Evolutionary conservation across 306 rosid genomes (phyloP).

Genomic region (Fragaria vesca): DNA sequence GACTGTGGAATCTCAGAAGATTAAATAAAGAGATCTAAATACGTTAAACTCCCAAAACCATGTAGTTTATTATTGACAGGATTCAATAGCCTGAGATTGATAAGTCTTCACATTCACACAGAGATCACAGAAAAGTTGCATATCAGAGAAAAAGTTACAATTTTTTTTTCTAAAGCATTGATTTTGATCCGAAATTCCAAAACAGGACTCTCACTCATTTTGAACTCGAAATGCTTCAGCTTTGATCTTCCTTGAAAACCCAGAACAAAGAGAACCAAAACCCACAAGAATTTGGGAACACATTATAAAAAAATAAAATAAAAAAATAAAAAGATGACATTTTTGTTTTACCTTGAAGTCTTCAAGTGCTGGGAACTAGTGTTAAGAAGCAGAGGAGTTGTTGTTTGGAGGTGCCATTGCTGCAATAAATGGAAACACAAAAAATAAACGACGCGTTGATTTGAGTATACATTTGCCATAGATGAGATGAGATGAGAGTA

Average conservation of each 20-base stretch:
- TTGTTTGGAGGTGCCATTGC: constrained; percentile 7
- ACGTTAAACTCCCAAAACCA: background rate
- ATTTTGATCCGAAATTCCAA: background rate
- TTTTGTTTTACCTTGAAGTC: background rate
- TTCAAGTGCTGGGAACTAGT: background rate
- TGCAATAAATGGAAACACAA: constrained; percentile 4
- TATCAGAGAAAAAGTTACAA: background rate
- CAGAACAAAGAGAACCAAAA: background rate
- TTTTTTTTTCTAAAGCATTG: background rate
- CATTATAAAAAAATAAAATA: background rate
- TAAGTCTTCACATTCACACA: background rate
- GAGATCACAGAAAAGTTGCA: background rate
- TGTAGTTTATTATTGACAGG: background rate
- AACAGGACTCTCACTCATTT: background rate
- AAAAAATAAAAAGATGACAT: background rate
- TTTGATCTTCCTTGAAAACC: background rate
- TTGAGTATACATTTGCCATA: background rate
- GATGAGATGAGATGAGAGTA: background rate
- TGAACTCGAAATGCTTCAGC: background rate
- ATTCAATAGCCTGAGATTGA: constrained; percentile 1
- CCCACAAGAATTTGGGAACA: background rate
- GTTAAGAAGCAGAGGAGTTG: background rate
- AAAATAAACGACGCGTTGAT: background rate
- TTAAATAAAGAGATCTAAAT: background rate
- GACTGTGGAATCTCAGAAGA: constrained; percentile 5